Evolutionary conservation across 768 basidiomycete genomes (phyloP).

Genomic region (Lentinula aciculospora): DNA sequence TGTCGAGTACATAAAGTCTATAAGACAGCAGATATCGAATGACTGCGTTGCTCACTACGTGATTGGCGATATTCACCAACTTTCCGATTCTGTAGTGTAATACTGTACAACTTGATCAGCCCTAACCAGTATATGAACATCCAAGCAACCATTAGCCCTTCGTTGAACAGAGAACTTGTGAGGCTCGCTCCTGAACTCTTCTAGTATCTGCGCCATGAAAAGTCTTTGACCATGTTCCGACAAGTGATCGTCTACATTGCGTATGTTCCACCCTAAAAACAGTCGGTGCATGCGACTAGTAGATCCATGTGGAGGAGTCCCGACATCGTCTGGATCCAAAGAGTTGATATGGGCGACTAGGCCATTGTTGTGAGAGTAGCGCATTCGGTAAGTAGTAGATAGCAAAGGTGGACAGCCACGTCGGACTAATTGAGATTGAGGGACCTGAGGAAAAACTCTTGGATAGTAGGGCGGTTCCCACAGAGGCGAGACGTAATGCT

Average conservation of each 20-base stretch:
- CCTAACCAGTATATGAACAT: constrained; percentile 27
- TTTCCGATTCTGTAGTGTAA: constrained; percentile 28
- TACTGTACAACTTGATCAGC: constrained; percentile 25
- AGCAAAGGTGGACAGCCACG: constrained; percentile 57
- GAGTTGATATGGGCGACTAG: constrained; percentile 40
- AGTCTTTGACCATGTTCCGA: constrained; percentile 39
- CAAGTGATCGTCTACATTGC: constrained; percentile 23
- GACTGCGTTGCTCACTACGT: too few species aligned
- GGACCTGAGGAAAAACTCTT: constrained; percentile 21
- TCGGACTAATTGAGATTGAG: constrained; percentile 39
- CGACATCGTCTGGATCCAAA: constrained; percentile 24
- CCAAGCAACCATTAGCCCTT: constrained; percentile 19
- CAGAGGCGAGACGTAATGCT: constrained; percentile 33
- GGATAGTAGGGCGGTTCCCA: constrained; percentile 54
- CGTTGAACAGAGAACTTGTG: constrained; percentile 26
- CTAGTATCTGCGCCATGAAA: constrained; percentile 36
- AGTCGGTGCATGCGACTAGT: constrained; percentile 35
- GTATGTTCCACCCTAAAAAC: constrained; percentile 67
- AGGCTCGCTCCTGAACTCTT: constrained; percentile 25
- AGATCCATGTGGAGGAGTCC: constrained; percentile 17
- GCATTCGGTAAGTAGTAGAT: constrained; percentile 49
- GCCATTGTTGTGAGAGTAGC: constrained; percentile 50
- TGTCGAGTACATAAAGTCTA: too few species aligned
- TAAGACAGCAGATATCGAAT: neutral
- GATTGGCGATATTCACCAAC: constrained; percentile 8